Conservation (phyloP, 2,329 filamentous ascomycete species). For the Diaporthe longicolla region DNA sequence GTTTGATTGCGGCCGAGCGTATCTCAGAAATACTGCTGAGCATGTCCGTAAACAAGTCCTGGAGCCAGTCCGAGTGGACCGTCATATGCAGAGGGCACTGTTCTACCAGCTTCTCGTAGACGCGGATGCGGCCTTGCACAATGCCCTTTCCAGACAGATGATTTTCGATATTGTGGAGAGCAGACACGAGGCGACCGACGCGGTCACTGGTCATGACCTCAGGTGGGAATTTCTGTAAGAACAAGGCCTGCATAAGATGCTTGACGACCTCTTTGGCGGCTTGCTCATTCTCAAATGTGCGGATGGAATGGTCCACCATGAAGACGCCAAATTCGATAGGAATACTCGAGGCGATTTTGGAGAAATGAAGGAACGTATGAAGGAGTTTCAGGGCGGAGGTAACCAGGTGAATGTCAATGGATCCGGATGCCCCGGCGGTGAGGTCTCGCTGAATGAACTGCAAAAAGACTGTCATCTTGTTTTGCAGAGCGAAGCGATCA, state of each 20-base stretch:
- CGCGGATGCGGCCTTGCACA: conserved; percentile 79
- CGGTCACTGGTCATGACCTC: conserved; percentile 82
- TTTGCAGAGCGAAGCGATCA: conserved; percentile 77
- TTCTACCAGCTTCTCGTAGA: conserved; percentile 83
- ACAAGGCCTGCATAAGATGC: conserved; percentile 84
- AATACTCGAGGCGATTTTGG: conserved; percentile 78
- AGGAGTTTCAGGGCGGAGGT: conserved; percentile 85
- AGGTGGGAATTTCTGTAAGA: conserved; percentile 81
- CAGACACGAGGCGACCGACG: conserved; percentile 77
- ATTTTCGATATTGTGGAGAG: conserved; percentile 80
- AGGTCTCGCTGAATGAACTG: conserved; percentile 90
- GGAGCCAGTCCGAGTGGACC: conserved; percentile 81
- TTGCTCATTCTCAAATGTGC: conserved; percentile 76
- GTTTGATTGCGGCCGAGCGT: conserved; percentile 78
- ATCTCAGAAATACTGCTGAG: conserved; percentile 84
- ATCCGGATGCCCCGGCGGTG: conserved; percentile 69
- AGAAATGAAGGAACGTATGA: conserved; percentile 81
- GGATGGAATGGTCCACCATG: conserved; percentile 85
- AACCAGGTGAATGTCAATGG: conserved; percentile 77
- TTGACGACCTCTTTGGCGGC: conserved; percentile 84
- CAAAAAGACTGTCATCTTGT: conserved; percentile 82
- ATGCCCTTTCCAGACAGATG: conserved; percentile 86
- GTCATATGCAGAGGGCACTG: conserved; percentile 81
- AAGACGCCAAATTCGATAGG: conserved; percentile 84
- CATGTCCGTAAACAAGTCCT: conserved; percentile 86